A percentile compares a stretch with the other conserved stretches of the same genome.
Evolutionary conservation across 169 alveolate genomes (phyloP).

Genomic region (Eimeria acervulina): DNA sequence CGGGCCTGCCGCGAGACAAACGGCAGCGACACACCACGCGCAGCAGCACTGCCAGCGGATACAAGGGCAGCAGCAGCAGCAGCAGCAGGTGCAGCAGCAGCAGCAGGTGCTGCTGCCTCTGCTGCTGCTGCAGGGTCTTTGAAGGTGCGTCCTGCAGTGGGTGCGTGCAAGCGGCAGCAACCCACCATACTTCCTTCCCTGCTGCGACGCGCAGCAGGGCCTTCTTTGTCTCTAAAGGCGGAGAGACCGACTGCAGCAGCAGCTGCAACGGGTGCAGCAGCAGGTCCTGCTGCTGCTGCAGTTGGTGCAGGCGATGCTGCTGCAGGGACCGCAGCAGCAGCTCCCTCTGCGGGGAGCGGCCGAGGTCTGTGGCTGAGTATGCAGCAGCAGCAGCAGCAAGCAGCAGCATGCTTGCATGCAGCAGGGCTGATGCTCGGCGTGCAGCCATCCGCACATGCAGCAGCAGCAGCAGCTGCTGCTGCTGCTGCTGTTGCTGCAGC

Average conservation of each 20-base stretch:
- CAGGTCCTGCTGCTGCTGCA: slow-evolving; percentile 26
- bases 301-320: neutral
- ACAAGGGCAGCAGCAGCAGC: slow-evolving; percentile 47
- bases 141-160: slow-evolving; percentile 57
- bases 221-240: neutral
- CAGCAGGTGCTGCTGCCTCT: slow-evolving; percentile 40
- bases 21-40: neutral
- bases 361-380: slow-evolving; percentile 61
- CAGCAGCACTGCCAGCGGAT: slow-evolving; percentile 39
- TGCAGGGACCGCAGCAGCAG: slow-evolving; percentile 5
- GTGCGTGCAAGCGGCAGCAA: slow-evolving; percentile 46
- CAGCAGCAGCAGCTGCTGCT: slow-evolving; percentile 71
- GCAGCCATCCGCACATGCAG: slow-evolving; percentile 65
- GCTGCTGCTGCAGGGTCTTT: slow-evolving; percentile 66
- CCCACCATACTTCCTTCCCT: slow-evolving; percentile 49
- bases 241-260: slow-evolving; percentile 47
- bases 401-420: slow-evolving; percentile 54
- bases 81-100: slow-evolving; percentile 54
- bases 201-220: slow-evolving; percentile 22
- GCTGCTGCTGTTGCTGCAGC: slow-evolving; percentile 77
- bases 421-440: slow-evolving; percentile 63
- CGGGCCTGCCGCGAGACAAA: neutral
- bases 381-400: slow-evolving; percentile 72
- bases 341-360: slow-evolving; percentile 36
- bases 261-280: slow-evolving; percentile 11